These are phyloP conservation scores for Selaginella moellendorffii DNA, from an alignment of 75 land plant genomes.

Conservation along the genomic window DNA sequence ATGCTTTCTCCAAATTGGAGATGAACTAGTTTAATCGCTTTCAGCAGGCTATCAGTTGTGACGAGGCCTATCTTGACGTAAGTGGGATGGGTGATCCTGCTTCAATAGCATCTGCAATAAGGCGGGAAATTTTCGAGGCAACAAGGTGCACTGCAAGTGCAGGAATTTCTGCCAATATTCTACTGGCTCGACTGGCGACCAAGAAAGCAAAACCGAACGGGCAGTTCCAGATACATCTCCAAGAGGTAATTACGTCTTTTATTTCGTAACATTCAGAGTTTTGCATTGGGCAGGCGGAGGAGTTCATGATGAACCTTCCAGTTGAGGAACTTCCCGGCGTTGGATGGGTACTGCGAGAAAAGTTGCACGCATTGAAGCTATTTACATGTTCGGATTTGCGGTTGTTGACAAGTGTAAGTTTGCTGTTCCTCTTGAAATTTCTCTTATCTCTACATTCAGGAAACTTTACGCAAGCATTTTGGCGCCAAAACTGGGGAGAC, in stretches of 20 bases:
- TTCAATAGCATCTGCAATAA: conserved; percentile 41
- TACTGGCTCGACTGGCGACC: conserved; percentile 89
- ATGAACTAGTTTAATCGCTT: not conserved
- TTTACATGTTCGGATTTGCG: conserved; percentile 64
- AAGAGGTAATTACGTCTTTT: conserved; percentile 18
- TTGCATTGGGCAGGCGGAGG: conserved; percentile 40
- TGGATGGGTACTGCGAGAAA: conserved; percentile 58
- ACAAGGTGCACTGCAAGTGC: conserved; percentile 96
- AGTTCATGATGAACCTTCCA: conserved; percentile 47
- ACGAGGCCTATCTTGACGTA: conserved; percentile 89
- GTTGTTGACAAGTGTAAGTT: conserved; percentile 55
- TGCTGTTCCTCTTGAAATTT: not conserved
- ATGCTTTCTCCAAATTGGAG: not conserved
- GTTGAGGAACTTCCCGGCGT: conserved; percentile 87
- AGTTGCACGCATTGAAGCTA: conserved; percentile 39
- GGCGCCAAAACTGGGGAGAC: conserved; percentile 82
- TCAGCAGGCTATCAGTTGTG: conserved; percentile 90
- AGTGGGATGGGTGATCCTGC: conserved; percentile 45
- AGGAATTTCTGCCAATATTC: conserved; percentile 73
- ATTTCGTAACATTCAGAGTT: conserved; percentile 3
- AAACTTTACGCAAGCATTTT: conserved; percentile 63
- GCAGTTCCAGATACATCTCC: conserved; percentile 49
- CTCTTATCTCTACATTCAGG: conserved; percentile 30
- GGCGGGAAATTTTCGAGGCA: conserved; percentile 54
- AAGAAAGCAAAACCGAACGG: conserved; percentile 92